phyloP scores from a whole-genome alignment of 108 stramenopile species.

The Nitzschia sp. region DNA sequence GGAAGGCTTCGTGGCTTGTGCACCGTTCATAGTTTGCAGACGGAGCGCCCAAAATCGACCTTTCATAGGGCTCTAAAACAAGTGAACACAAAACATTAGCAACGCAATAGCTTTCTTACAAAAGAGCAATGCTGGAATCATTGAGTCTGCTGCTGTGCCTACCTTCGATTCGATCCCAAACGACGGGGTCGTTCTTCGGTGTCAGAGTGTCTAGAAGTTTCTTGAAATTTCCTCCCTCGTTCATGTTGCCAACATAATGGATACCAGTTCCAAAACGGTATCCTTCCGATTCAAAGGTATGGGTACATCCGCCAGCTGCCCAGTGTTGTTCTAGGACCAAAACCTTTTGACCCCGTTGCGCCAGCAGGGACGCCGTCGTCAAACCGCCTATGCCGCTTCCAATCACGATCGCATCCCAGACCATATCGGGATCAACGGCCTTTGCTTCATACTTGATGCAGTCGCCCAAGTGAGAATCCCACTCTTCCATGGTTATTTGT shows the following conservation, averaged over 20 bases:
- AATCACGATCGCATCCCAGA: constrained; percentile 36
- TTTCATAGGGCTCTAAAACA: neutral
- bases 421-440: neutral
- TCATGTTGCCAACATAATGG: constrained; percentile 25
- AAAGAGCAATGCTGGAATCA: too few species aligned
- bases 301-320: constrained; percentile 46
- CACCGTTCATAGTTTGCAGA: neutral
- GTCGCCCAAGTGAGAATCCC: neutral
- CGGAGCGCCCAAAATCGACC: neutral
- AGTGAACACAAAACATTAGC: neutral
- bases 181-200: neutral
- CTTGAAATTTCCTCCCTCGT: neutral
- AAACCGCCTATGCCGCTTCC: constrained; percentile 62
- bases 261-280: constrained; percentile 50
- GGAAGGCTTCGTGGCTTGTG: neutral
- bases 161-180: neutral
- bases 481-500: neutral
- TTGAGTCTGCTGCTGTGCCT: too few species aligned
- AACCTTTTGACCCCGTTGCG: constrained; percentile 52
- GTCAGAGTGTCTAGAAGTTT: neutral
- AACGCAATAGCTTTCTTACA: too few species aligned
- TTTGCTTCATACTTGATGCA: neutral
- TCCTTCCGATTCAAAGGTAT: constrained; percentile 38
- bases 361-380: constrained; percentile 51
- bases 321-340: constrained; percentile 69